These are phyloP conservation scores for Elaeis guineensis DNA, from an alignment of 176 grass and related monocot species.

Conservation along the genomic window DNA sequence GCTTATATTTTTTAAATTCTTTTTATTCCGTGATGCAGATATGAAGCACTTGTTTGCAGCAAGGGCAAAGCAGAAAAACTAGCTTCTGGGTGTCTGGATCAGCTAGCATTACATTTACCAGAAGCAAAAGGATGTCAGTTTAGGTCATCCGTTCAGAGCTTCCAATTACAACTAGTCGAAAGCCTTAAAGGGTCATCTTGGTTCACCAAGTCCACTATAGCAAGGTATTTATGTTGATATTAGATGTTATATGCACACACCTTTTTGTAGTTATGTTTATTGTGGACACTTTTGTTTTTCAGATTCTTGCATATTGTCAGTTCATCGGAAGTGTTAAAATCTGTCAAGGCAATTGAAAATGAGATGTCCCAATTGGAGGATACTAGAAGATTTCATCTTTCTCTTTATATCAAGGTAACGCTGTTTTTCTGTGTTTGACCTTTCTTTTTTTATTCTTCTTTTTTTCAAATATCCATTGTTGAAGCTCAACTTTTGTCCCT, in stretches of 20 bases:
- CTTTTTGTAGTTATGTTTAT: too few relatives aligned
- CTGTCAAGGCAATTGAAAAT: slow-evolving; percentile 51
- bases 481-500: slow-evolving; percentile 8
- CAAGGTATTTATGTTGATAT: slow-evolving; percentile 31
- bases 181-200: slow-evolving; percentile 45
- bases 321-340: slow-evolving; percentile 53
- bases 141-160: slow-evolving; percentile 41
- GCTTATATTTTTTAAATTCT: too few relatives aligned
- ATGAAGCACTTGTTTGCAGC: slow-evolving; percentile 55
- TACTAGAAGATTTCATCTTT: slow-evolving; percentile 94
- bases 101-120: slow-evolving; percentile 57
- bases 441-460: not conserved
- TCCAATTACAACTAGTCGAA: slow-evolving; percentile 49
- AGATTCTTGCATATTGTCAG: slow-evolving; percentile 78
- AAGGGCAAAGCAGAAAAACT: slow-evolving; percentile 52
- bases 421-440: not conserved
- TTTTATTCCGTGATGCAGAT: slow-evolving; percentile 28
- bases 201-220: slow-evolving; percentile 81
- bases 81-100: slow-evolving; percentile 62
- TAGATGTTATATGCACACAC: too few relatives aligned
- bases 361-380: slow-evolving; percentile 94
- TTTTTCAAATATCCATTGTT: slow-evolving; percentile 5
- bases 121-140: slow-evolving; percentile 54
- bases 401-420: slow-evolving; percentile 67
- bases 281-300: not conserved